Evolutionary conservation across 2,329 filamentous ascomycete genomes (phyloP).

Genomic region (Decorospora gaudefroyi): DNA sequence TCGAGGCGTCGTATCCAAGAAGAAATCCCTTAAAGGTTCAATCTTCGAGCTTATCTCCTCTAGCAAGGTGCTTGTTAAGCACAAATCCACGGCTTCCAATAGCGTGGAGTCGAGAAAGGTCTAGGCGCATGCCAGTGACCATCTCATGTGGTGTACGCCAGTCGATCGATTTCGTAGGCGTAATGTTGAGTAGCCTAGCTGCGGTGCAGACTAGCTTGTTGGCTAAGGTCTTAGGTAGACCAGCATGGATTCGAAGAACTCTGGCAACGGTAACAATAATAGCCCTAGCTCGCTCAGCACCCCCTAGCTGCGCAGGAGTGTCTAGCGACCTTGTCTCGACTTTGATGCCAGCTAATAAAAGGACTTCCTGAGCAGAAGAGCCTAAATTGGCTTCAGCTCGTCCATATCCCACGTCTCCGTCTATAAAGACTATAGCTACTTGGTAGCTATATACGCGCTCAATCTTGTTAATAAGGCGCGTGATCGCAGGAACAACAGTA

Average conservation of each 20-base stretch:
- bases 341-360: constrained; percentile 1
- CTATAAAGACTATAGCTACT: constrained; percentile 1
- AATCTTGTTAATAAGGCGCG: constrained; percentile 1
- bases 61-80: constrained; percentile 1
- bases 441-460: constrained; percentile 1
- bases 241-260: background rate
- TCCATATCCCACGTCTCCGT: background rate
- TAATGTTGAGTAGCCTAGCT: constrained; percentile 16
- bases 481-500: constrained; percentile 1
- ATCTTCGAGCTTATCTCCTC: constrained; percentile 7
- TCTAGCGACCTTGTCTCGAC: constrained; percentile 1
- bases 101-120: background rate
- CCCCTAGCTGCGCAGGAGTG: constrained; percentile 3
- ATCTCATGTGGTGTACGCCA: constrained; percentile 1
- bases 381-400: background rate
- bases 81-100: constrained; percentile 1
- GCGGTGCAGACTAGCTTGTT: constrained; percentile 12
- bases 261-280: constrained; percentile 6
- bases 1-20: constrained; percentile 17
- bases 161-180: constrained; percentile 5
- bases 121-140: background rate
- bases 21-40: constrained; percentile 19
- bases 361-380: constrained; percentile 1
- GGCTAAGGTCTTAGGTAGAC: constrained; percentile 10
- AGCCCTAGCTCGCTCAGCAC: constrained; percentile 4